phyloP scores from a whole-genome alignment of 441 rosid genomes.

The Manihot esculenta region DNA sequence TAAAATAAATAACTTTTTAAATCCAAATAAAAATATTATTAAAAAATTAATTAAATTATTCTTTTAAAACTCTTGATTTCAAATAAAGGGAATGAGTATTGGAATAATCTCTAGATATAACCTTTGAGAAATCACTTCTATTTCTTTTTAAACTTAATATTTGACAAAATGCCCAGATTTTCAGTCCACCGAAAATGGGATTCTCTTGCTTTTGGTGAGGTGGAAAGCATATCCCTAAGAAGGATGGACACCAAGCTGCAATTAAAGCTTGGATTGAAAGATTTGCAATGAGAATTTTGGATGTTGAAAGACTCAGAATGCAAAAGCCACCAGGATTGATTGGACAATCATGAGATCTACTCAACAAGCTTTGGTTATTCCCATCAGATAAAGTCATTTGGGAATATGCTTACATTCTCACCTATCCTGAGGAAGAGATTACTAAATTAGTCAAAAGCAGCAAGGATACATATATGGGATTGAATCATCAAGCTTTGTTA shows the following conservation, averaged over 20 bases:
- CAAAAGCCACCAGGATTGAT: conserved; percentile 77
- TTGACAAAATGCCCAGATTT: too few species aligned
- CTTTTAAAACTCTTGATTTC: too few species aligned
- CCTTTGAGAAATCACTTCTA: too few species aligned
- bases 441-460: conserved; percentile 41
- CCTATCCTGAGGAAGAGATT: conserved; percentile 68
- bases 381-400: conserved; percentile 85
- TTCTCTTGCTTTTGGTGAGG: too few species aligned
- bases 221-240: conserved; percentile 43
- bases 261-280: conserved; percentile 62
- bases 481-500: conserved; percentile 35
- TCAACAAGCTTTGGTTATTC: conserved; percentile 54
- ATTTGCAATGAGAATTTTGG: conserved; percentile 71
- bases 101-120: too few species aligned
- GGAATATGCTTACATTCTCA: conserved; percentile 83
- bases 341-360: conserved; percentile 62
- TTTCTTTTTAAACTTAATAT: too few species aligned
- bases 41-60: too few species aligned
- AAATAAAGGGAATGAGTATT: too few species aligned
- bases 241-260: conserved; percentile 52
- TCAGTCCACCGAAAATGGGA: too few species aligned
- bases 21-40: too few species aligned
- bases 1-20: too few species aligned
- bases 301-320: conserved; percentile 40
- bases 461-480: conserved; percentile 44